Conservation (phyloP, 2,329 filamentous ascomycete species). For the Aspergillus phoenicis region DNA sequence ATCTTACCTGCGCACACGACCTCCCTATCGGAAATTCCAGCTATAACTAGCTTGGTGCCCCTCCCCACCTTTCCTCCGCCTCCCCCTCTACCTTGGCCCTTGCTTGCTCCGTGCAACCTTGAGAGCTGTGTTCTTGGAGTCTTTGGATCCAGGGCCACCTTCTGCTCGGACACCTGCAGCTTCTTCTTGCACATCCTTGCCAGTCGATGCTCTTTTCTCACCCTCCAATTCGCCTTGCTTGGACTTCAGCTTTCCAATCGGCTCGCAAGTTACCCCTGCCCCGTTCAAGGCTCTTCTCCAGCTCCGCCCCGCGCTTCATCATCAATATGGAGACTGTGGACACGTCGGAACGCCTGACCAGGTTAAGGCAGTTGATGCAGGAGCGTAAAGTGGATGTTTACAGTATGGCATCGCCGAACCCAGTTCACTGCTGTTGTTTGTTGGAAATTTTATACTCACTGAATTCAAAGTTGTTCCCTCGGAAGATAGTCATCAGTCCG, state of each 20-base stretch:
- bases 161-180: slow-evolving; percentile 23
- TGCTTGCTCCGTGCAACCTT: slow-evolving; percentile 14
- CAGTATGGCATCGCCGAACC: slow-evolving; percentile 58
- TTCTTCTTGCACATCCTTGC: slow-evolving; percentile 10
- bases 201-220: slow-evolving; percentile 41
- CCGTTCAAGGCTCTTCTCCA: slow-evolving; percentile 42
- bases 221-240: slow-evolving; percentile 32
- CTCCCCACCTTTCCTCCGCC: slow-evolving; percentile 4
- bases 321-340: slow-evolving; percentile 75
- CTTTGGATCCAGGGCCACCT: slow-evolving; percentile 15
- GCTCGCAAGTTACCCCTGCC: slow-evolving; percentile 27
- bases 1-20: slow-evolving; percentile 5
- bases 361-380: slow-evolving; percentile 83
- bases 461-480: slow-evolving; percentile 77
- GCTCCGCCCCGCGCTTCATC: slow-evolving; percentile 37
- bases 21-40: slow-evolving; percentile 7
- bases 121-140: slow-evolving; percentile 13
- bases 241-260: slow-evolving; percentile 34
- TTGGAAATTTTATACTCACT: slow-evolving; percentile 37
- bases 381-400: slow-evolving; percentile 87
- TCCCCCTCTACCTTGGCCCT: slow-evolving; percentile 2
- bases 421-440: slow-evolving; percentile 4
- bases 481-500: slow-evolving; percentile 95
- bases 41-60: slow-evolving; percentile 2
- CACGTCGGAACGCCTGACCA: slow-evolving; percentile 73